Evolutionary conservation across 768 basidiomycete species (phyloP), one percentile per base, ranked within the genome.

Genomic region (Pulveroboletus sp.): DNA sequence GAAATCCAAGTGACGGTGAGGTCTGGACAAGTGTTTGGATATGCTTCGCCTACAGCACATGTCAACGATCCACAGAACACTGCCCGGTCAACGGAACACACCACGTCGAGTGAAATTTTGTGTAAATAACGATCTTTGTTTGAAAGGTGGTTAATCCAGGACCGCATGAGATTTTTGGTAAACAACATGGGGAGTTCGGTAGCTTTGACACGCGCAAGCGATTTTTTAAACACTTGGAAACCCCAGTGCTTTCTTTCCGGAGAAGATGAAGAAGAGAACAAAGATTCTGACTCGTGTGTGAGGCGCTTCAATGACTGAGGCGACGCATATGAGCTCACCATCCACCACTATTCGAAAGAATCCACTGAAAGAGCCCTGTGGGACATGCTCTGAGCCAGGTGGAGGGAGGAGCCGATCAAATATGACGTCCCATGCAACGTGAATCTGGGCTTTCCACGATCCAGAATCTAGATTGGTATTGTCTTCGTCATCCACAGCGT

Each of bases 81-180:
- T 6, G 11, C 49, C 38, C 22, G 42, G 49, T 36, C 10, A 27
- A 37, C 31, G 2, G 14, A 36, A 52, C 85, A 37, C 58, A 89
- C 95, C 63, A 91, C 84, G 66, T 89, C 83, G 50, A 78, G 79
- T 2, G 95, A 91, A 16, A 86, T 85, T 68, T 91, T 93, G 72
- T 95, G 89, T 39, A 98, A 71, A 63, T 93, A 87, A 43, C 93
- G 80, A 67, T 97, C 94, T 38, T 77, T 77, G 46, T 89, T 85
- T 0, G 91, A 88, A 19, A 99, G 76, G 67, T 98, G 93, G 63
- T 95, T 95, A 51, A 95, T 94, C 91, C 94, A 95, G 31, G 86
- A 86, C 31, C 93, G 85, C 88, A 97, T 93, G 61, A 96, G 89
- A 65, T 96, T 93, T 60, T 86, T 86, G 17, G 90, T 94, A 66